phyloP scores from a whole-genome alignment of 441 rosid species.

The Omphalea diandra region DNA sequence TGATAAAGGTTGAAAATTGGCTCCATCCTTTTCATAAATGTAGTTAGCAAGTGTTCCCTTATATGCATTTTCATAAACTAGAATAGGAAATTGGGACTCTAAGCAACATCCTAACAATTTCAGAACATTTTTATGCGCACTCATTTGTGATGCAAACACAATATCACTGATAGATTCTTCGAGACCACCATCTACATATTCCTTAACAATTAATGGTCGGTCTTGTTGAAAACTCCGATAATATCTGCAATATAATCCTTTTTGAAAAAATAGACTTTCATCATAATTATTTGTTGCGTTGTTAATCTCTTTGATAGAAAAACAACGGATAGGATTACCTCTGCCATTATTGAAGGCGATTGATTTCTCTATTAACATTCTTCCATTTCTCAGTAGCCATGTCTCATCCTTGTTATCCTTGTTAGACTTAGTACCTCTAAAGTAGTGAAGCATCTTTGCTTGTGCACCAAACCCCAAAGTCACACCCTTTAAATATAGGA shows the following conservation, averaged over 20 bases:
- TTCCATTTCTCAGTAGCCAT: slow-evolving; percentile 21
- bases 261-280: neutral
- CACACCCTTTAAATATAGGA: no score
- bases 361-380: no score
- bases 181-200: neutral
- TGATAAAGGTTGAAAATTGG: neutral
- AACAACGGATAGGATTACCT: slow-evolving; percentile 7
- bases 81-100: no score
- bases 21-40: neutral
- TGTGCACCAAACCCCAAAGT: no score
- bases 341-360: no score
- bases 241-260: neutral
- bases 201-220: neutral
- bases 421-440: neutral
- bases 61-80: no score
- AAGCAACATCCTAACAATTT: neutral
- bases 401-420: neutral
- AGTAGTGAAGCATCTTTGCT: neutral
- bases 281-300: neutral
- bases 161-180: neutral
- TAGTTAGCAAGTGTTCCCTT: neutral
- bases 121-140: neutral
- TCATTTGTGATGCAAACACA: neutral
- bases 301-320: no score
- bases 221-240: neutral